phyloP scores from a whole-genome alignment of 805 yeast genomes.

The Saturnispora sanitii region DNA sequence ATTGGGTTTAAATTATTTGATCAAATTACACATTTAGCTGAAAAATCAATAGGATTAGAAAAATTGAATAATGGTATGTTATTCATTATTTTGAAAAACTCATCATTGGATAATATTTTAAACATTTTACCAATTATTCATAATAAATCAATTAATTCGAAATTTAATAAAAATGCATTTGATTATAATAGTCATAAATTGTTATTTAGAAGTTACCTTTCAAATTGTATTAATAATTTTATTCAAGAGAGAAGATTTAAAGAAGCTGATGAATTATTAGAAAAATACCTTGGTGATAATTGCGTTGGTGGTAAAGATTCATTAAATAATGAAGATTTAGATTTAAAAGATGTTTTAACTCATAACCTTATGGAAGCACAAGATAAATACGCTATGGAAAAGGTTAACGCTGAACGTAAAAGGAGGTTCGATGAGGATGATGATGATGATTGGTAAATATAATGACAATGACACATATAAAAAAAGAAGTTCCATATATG shows the following conservation, averaged over 20 bases:
- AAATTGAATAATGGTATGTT: constrained; percentile 18
- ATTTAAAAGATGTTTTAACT: constrained; percentile 6
- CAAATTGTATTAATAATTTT: constrained; percentile 16
- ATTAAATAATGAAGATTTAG: constrained; percentile 1
- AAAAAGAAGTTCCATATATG: not conserved
- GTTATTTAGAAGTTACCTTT: constrained; percentile 18
- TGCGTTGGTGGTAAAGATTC: constrained; percentile 16
- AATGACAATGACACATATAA: constrained; percentile 13
- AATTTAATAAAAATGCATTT: constrained; percentile 11
- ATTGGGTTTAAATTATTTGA: constrained; percentile 19
- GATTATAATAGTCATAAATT: constrained; percentile 15
- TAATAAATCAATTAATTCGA: constrained; percentile 2
- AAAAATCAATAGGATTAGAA: constrained; percentile 6
- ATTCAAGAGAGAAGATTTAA: constrained; percentile 17
- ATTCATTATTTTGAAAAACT: constrained; percentile 16
- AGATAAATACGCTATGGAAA: constrained; percentile 14
- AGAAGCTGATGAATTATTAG: constrained; percentile 23
- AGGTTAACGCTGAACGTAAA: constrained; percentile 11
- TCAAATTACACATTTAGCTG: constrained; percentile 18
- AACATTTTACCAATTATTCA: constrained; percentile 18
- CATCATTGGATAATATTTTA: constrained; percentile 19
- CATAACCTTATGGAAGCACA: constrained; percentile 15
- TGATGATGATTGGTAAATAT: constrained; percentile 25
- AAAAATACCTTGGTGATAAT: constrained; percentile 19
- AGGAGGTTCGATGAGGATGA: constrained; percentile 12